Percentiles rank a stretch among this genome's conserved stretches.
These are phyloP conservation scores for Babesia caballi DNA, from an alignment of 169 alveolate genomes.

Conservation along the genomic window DNA sequence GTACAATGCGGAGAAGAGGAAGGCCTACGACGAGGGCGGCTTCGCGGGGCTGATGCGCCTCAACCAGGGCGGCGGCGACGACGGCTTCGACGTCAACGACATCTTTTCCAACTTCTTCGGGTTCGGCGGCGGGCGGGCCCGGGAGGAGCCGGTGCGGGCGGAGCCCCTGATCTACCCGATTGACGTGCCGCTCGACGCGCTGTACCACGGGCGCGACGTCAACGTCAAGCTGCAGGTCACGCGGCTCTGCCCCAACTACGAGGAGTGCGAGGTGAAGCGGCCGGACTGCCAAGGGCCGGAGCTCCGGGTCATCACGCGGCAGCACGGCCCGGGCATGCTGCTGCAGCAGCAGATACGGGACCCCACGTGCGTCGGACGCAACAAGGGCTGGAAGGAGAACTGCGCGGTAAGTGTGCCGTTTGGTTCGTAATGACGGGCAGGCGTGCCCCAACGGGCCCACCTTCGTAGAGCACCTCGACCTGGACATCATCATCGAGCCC, in stretches of 20 bases:
- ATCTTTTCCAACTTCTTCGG: slow-evolving; percentile 67
- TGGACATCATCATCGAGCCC: slow-evolving; percentile 52
- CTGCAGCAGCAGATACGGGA: slow-evolving; percentile 82
- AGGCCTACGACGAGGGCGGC: slow-evolving; percentile 87
- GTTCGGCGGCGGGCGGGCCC: slow-evolving; percentile 59
- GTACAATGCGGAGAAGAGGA: slow-evolving; percentile 82
- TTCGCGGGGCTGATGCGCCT: slow-evolving; percentile 83
- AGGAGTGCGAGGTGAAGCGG: slow-evolving; percentile 75
- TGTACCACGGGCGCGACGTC: slow-evolving; percentile 76
- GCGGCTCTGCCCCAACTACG: slow-evolving; percentile 74
- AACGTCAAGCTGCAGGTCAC: slow-evolving; percentile 66
- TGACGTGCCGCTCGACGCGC: slow-evolving; percentile 70
- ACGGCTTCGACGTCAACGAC: slow-evolving; percentile 63
- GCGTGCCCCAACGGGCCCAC: slow-evolving; percentile 78
- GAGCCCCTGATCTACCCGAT: slow-evolving; percentile 72
- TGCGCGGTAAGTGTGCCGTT: slow-evolving; percentile 53
- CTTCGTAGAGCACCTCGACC: slow-evolving; percentile 26
- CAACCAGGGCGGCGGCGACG: slow-evolving; percentile 65
- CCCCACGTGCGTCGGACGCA: slow-evolving; percentile 77
- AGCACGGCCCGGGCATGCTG: slow-evolving; percentile 82
- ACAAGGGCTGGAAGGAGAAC: slow-evolving; percentile 78
- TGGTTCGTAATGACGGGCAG: not conserved
- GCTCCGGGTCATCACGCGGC: slow-evolving; percentile 75
- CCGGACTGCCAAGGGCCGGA: slow-evolving; percentile 80
- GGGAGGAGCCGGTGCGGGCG: slow-evolving; percentile 70